Conservation (phyloP, 2,329 filamentous ascomycete species). For the Aspergillus niger region DNA sequence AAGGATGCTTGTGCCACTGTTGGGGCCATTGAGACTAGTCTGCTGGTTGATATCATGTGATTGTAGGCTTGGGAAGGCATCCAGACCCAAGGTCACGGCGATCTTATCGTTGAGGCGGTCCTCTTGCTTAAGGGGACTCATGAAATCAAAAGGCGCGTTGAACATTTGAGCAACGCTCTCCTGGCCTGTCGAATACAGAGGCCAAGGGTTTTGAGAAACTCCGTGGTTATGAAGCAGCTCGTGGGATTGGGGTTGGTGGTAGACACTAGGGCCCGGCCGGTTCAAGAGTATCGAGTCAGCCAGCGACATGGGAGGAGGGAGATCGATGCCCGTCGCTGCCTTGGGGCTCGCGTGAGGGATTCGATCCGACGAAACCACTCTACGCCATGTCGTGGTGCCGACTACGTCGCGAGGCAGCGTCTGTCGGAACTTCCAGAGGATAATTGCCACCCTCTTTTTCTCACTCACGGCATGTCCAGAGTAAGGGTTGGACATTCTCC, state of each 20-base stretch:
- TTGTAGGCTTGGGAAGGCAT: slow-evolving; percentile 35
- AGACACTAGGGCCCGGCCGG: slow-evolving; percentile 34
- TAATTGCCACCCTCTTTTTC: slow-evolving; percentile 44
- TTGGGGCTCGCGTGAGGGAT: slow-evolving; percentile 42
- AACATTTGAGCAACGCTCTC: slow-evolving; percentile 40
- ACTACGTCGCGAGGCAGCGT: slow-evolving; percentile 42
- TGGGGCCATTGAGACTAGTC: slow-evolving; percentile 31
- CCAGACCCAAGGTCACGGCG: slow-evolving; percentile 38
- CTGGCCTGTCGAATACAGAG: slow-evolving; percentile 37
- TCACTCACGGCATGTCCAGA: slow-evolving; percentile 28
- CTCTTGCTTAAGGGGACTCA: slow-evolving; percentile 38
- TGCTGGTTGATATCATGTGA: slow-evolving; percentile 36
- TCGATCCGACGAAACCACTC: slow-evolving; percentile 41
- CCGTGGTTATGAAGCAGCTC: slow-evolving; percentile 34
- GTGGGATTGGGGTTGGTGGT: slow-evolving; percentile 34
- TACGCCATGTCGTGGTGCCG: slow-evolving; percentile 49
- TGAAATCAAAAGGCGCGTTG: slow-evolving; percentile 37
- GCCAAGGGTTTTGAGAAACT: slow-evolving; percentile 38
- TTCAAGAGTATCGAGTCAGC: slow-evolving; percentile 36
- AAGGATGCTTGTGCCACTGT: slow-evolving; percentile 34
- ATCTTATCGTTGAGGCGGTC: slow-evolving; percentile 38
- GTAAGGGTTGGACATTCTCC: slow-evolving; percentile 32
- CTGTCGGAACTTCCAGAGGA: slow-evolving; percentile 52
- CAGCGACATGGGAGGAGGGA: slow-evolving; percentile 37
- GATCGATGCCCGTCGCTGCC: slow-evolving; percentile 33